phyloP scores from a whole-genome alignment of 768 basidiomycete species.

The Mycena haematopus region DNA sequence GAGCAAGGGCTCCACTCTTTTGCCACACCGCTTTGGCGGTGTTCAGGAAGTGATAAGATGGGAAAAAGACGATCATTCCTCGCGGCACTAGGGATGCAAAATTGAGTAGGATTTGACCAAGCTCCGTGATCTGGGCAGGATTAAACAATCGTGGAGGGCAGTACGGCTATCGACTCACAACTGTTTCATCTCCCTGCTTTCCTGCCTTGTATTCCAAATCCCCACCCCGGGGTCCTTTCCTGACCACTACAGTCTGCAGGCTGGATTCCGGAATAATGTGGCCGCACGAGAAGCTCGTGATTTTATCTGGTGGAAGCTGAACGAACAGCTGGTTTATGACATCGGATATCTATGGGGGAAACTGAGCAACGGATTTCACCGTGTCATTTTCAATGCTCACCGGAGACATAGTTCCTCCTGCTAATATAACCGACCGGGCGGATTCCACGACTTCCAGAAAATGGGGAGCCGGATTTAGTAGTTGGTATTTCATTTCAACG shows the following conservation, averaged over 20 bases:
- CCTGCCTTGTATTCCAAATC: slow-evolving; percentile 84
- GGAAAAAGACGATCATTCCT: slow-evolving; percentile 93
- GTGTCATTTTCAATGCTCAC: slow-evolving; percentile 50
- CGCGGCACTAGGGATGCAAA: slow-evolving; percentile 78
- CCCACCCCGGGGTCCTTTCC: slow-evolving; percentile 75
- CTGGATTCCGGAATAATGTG: slow-evolving; percentile 89
- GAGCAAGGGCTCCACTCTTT: slow-evolving; percentile 62
- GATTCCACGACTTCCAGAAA: slow-evolving; percentile 85
- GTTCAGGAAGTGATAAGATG: slow-evolving; percentile 86
- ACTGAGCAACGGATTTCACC: background rate
- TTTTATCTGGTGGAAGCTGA: slow-evolving; percentile 59
- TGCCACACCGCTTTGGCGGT: slow-evolving; percentile 71
- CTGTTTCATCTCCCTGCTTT: slow-evolving; percentile 66
- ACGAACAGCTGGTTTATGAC: slow-evolving; percentile 83
- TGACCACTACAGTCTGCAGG: slow-evolving; percentile 75
- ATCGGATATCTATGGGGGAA: slow-evolving; percentile 77
- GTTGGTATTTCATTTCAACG: slow-evolving; percentile 85
- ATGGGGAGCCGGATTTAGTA: slow-evolving; percentile 88
- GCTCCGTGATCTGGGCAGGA: slow-evolving; percentile 68
- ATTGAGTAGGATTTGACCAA: slow-evolving; percentile 86
- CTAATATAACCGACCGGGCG: slow-evolving; percentile 86
- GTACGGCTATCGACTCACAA: slow-evolving; percentile 51
- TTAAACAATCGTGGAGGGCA: background rate
- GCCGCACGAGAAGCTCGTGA: slow-evolving; percentile 88
- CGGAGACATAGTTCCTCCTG: slow-evolving; percentile 99